phyloP scores from a whole-genome alignment of 352 stramenopile species.

The Phytopythium sindhum region DNA sequence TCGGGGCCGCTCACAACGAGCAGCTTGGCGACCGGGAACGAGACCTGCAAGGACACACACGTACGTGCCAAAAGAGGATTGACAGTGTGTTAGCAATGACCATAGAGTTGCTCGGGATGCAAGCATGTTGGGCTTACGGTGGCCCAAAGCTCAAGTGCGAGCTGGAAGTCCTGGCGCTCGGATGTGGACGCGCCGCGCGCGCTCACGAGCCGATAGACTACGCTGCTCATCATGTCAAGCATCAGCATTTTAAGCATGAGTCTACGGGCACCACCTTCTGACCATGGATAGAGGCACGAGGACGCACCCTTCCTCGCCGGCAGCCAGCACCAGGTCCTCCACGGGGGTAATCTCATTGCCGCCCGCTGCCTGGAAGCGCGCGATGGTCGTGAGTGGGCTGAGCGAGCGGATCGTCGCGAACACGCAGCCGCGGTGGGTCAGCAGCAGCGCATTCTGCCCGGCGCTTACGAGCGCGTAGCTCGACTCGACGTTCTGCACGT shows the following conservation, averaged over 20 bases:
- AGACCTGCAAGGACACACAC: slow-evolving; percentile 13
- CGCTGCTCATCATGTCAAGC: slow-evolving; percentile 12
- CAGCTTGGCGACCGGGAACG: slow-evolving; percentile 41
- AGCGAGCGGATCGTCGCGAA: slow-evolving; percentile 25
- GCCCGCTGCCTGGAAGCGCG: slow-evolving; percentile 11
- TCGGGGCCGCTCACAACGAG: slow-evolving; percentile 20
- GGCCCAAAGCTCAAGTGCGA: slow-evolving; percentile 32
- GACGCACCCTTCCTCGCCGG: slow-evolving; percentile 47
- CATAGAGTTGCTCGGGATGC: neutral
- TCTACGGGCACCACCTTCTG: neutral
- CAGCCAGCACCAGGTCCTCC: slow-evolving; percentile 36
- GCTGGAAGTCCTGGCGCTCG: slow-evolving; percentile 22
- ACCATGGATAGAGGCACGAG: neutral
- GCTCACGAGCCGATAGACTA: slow-evolving; percentile 42
- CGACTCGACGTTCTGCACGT: slow-evolving; percentile 50
- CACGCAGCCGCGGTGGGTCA: slow-evolving; percentile 35
- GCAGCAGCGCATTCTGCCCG: slow-evolving; percentile 38
- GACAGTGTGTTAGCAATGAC: neutral
- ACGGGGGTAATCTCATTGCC: slow-evolving; percentile 1
- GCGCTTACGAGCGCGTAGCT: slow-evolving; percentile 46
- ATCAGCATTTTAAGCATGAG: neutral
- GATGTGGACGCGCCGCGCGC: slow-evolving; percentile 17
- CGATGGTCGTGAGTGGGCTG: slow-evolving; percentile 29
- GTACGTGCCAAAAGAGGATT: neutral
- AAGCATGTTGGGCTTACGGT: slow-evolving; percentile 6